Percentiles rank a stretch among this genome's conserved stretches.
Evolutionary conservation across 148 eudicot species (phyloP).

Genomic region (Dianthus caryophyllus): DNA sequence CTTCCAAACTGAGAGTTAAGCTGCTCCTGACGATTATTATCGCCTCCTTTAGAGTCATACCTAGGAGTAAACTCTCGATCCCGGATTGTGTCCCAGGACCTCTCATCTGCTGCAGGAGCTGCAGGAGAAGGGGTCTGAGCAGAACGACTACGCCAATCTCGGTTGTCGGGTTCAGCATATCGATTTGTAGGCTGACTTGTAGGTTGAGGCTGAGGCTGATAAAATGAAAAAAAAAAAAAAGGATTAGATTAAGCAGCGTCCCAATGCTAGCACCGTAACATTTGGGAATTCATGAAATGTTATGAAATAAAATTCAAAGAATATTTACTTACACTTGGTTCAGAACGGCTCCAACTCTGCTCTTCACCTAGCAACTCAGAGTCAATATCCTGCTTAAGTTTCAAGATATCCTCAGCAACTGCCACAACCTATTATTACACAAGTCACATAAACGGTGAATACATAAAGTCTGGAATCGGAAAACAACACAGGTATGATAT

Average conservation of each 20-base stretch:
- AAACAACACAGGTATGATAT: background rate
- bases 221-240: conserved; percentile 15
- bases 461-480: background rate
- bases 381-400: conserved; percentile 70
- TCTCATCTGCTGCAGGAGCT: conserved; percentile 57
- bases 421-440: conserved; percentile 35
- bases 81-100: conserved; percentile 64
- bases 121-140: conserved; percentile 44
- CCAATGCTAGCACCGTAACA: background rate
- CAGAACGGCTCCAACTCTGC: conserved; percentile 72
- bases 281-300: background rate
- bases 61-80: conserved; percentile 49
- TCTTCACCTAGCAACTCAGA: conserved; percentile 68
- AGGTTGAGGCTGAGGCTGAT: conserved; percentile 29
- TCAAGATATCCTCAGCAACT: conserved; percentile 60
- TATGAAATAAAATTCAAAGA: background rate
- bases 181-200: conserved; percentile 55
- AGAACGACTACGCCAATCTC: conserved; percentile 91
- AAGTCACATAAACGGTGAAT: conserved; percentile 8
- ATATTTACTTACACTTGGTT: conserved; percentile 46
- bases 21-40: conserved; percentile 53
- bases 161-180: conserved; percentile 70
- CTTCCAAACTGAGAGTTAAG: conserved; percentile 52
- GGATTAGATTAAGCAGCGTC: background rate
- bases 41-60: conserved; percentile 41